These are phyloP conservation scores for Pestalotiopsis sp. DNA, from an alignment of 2,329 filamentous ascomycete genomes.

Conservation along the genomic window DNA sequence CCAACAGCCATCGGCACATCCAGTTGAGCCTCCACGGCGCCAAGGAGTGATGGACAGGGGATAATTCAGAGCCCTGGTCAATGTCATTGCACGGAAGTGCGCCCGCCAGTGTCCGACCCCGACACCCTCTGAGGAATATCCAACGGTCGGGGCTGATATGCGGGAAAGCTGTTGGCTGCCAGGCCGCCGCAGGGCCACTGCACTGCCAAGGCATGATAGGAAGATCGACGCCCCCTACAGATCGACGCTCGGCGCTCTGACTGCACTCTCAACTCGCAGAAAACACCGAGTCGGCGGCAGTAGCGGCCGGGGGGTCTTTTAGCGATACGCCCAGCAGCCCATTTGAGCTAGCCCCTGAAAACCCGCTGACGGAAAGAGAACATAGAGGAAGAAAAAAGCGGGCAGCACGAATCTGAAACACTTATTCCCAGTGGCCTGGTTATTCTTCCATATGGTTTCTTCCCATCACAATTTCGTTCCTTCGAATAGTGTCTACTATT, in stretches of 20 bases:
- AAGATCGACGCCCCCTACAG: slow-evolving; percentile 1
- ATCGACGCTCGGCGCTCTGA: neutral
- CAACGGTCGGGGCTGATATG: neutral
- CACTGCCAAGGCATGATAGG: neutral
- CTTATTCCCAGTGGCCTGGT: neutral
- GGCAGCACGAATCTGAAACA: slow-evolving; percentile 7
- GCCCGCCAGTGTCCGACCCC: neutral
- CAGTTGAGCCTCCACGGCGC: slow-evolving; percentile 10
- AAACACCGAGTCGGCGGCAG: neutral
- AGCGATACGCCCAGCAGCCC: neutral
- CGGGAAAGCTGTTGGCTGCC: neutral
- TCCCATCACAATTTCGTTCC: neutral
- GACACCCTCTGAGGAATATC: neutral
- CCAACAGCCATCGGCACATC: slow-evolving; percentile 6
- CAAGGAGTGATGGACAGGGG: slow-evolving; percentile 5
- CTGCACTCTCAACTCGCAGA: neutral
- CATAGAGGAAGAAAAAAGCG: neutral
- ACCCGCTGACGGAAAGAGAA: neutral
- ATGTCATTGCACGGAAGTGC: neutral
- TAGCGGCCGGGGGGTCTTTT: neutral
- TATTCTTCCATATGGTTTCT: too few species aligned
- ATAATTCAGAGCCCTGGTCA: neutral
- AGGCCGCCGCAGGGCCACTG: neutral
- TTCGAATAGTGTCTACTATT: neutral
- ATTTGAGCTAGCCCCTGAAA: neutral